Percentiles rank a stretch among this genome's conserved stretches.
phyloP scores from a whole-genome alignment of 1,139 yeast species.

The Scheffersomyces segobiensis region DNA sequence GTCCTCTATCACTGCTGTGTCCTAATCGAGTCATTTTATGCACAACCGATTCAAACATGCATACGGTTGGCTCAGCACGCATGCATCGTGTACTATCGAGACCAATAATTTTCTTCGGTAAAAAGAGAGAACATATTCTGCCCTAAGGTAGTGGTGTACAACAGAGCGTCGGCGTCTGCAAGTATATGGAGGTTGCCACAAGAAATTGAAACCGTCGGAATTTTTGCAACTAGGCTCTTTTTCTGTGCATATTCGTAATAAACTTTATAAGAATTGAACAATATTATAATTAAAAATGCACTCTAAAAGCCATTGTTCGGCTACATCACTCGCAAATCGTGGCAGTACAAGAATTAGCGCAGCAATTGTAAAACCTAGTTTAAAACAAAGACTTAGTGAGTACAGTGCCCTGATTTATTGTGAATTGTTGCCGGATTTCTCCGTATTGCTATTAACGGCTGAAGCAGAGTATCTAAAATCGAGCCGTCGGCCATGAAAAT shows the following conservation, averaged over 20 bases:
- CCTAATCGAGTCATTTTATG: not conserved
- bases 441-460: not conserved
- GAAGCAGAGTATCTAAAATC: not conserved
- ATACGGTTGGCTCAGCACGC: not conserved
- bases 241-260: not conserved
- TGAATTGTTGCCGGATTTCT: not conserved
- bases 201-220: not conserved
- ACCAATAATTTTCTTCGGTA: not conserved
- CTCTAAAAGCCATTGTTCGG: not conserved
- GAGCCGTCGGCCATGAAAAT: not conserved
- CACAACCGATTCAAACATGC: not conserved
- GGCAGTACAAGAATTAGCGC: not conserved
- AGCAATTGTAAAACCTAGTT: too few relatives aligned
- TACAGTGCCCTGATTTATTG: too few relatives aligned
- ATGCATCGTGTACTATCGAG: not conserved
- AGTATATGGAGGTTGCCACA: not conserved
- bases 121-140: not conserved
- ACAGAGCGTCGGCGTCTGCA: not conserved
- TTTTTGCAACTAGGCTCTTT: not conserved
- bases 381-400: too few relatives aligned
- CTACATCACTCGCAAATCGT: not conserved
- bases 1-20: not conserved
- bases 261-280: not conserved
- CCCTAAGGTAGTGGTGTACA: not conserved
- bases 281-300: not conserved